phyloP scores from a whole-genome alignment of 768 basidiomycete genomes.

The Suillus subaureus region DNA sequence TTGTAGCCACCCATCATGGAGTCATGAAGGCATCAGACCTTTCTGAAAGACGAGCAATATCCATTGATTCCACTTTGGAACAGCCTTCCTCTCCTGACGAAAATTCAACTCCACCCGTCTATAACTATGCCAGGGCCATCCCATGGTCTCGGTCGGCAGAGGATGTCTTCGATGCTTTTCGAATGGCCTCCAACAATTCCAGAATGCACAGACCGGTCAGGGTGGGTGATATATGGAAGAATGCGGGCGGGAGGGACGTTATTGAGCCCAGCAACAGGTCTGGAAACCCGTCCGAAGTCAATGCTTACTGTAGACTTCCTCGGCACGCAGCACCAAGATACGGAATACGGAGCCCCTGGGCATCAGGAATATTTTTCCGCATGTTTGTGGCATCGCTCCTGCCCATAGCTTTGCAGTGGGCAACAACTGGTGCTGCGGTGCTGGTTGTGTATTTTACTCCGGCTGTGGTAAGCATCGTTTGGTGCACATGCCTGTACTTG shows the following conservation, averaged over 20 bases:
- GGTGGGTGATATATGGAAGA: constrained; percentile 5
- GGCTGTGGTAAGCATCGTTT: constrained; percentile 18
- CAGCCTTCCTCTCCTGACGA: constrained; percentile 23
- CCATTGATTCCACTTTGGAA: not conserved
- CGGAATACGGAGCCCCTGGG: constrained; percentile 18
- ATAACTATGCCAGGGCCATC: constrained; percentile 25
- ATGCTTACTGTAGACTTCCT: constrained; percentile 18
- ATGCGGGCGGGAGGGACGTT: not conserved
- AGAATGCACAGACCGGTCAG: constrained; percentile 13
- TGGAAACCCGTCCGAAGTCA: constrained; percentile 15
- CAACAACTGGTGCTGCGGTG: constrained; percentile 25
- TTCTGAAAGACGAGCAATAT: constrained; percentile 4
- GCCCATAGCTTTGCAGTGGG: constrained; percentile 29
- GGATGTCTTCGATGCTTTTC: constrained; percentile 2
- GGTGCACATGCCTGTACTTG: not conserved
- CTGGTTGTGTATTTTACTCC: constrained; percentile 27
- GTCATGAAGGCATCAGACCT: constrained; percentile 5
- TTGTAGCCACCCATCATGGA: constrained; percentile 21
- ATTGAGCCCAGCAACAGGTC: constrained; percentile 12
- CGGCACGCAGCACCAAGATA: not conserved
- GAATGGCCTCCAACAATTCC: constrained; percentile 14
- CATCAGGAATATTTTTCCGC: constrained; percentile 18
- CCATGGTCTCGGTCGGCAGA: constrained; percentile 20
- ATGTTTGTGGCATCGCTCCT: constrained; percentile 23
- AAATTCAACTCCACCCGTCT: constrained; percentile 24